Evolutionary conservation across 306 rosid genomes (phyloP), one percentile per base, ranked within the genome.

Genomic region (Pterocarpus santalinus): DNA sequence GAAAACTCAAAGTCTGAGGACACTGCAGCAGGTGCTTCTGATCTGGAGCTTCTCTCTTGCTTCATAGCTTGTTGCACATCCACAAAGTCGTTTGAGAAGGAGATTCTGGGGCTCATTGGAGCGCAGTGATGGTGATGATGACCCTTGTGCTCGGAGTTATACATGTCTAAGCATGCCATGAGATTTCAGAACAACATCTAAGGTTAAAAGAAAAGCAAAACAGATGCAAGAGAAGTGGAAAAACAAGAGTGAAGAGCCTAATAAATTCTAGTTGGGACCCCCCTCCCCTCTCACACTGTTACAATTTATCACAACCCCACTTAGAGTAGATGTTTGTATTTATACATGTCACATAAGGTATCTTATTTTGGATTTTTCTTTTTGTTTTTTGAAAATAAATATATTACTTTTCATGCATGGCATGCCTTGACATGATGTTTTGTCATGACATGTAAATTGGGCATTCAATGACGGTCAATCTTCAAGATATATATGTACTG

Each of bases 1-100:
- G 97, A 93, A 67, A 95, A 95, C 84, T 95, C 97, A 55, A 95
- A 95, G 75, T 95, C 99, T 0, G 98, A 90, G 33, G 97, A 87
- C 1, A 46, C 81, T 3, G 91, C 85, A 2, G 86, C 67, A 1
- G 87, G 58, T 1, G 88, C 68, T 2, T 85, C 88, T 83, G 86
- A 83, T 78, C 83, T 88, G 30, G 84, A 81, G 36, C 77, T 73
- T 56, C 91, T 87, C 16, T 87, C 97, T 58, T 51, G 88, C 77
- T 80, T 82, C n/a, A 84, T 63, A 51, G 83, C 86, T 64, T 88
- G 94, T 43, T 94, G 94, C 13, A 90, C 65, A 83, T 95, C 97
- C 2, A 89, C 97, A 58, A 95, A 95, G 17, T 95, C 99, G 72
- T 86, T 91, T 41, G 99, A 95, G 89, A 95, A 95, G 2, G 99